Evolutionary conservation across 345 rosid genomes (phyloP), one percentile per base, ranked within the genome.

Genomic region (Camelina laxa): DNA sequence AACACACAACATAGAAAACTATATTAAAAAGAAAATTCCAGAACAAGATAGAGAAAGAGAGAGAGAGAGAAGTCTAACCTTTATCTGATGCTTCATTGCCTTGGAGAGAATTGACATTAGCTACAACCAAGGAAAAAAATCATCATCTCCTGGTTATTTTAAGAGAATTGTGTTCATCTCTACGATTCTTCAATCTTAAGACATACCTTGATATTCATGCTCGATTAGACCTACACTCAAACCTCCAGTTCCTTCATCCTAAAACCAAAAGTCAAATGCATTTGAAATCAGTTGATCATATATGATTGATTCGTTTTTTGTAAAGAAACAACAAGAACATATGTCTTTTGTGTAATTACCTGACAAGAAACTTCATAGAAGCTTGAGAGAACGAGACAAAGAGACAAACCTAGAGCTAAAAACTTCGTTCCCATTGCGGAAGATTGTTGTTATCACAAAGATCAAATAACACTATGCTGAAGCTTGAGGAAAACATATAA

Each of bases 201-300:
- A 56, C 24, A n/a, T 35, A 75, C 79, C 64, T 60, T 69, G 65
- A 55, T 62, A 60, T 15, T 75, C 79, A 9, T 15, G 73, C 0
- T 75, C 75, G 24, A 76, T 42, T 16, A 76, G 35, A 69, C 69
- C 80, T 22, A 69, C 17, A 69, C 27, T 61, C 22, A 76, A 45
- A 54, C 80, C 75, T 31, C 70, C 59, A 69, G 53, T 35, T 69
- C 69, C 74, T 75, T 62, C 75, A 33, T 76, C 75, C 80, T 76
- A 55, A 59, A 13, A 17, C 21, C 57, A 69, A 62, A 44, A 45
- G 30, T 76, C 51, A 69, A 50, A 67, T 27, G 60, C 3, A 11
- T 58, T 58, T 66, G 9, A 35, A 12, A 45, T 74, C 12, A 30
- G 5, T 1, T 17, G 41, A 55, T 16, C 42, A 13, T 31, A 12